These are phyloP conservation scores for Dipteronia dyeriana DNA, from an alignment of 345 rosid genomes.

Conservation along the genomic window DNA sequence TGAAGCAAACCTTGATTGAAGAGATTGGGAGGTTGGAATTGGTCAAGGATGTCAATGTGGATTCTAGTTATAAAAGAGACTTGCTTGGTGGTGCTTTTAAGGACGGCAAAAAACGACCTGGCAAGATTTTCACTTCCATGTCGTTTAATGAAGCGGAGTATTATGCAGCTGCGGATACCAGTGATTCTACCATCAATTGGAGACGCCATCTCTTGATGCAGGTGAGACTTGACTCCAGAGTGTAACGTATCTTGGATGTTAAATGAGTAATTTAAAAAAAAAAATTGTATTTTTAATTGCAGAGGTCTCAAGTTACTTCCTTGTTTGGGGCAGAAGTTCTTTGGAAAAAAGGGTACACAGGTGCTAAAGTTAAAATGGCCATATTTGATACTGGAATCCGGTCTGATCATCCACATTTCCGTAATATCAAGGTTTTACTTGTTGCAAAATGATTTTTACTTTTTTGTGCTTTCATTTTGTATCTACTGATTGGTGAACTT, in stretches of 20 bases:
- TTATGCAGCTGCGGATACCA: constrained; percentile 32
- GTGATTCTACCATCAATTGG: constrained; percentile 74
- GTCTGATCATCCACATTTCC: constrained; percentile 91
- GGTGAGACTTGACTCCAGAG: constrained; percentile 33
- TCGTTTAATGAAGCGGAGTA: constrained; percentile 66
- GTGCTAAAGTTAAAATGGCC: constrained; percentile 96
- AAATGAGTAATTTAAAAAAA: not conserved
- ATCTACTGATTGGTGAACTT: not conserved
- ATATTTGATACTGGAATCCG: constrained; percentile 98
- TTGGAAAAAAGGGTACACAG: constrained; percentile 90
- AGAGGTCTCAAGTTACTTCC: constrained; percentile 93
- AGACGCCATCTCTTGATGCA: constrained; percentile 68
- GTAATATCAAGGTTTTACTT: constrained; percentile 77
- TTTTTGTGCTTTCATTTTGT: too few relatives aligned
- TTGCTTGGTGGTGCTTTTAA: constrained; percentile 61
- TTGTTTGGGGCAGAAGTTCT: constrained; percentile 91
- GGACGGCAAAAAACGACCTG: constrained; percentile 76
- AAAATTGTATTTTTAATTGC: constrained; percentile 16
- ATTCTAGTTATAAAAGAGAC: constrained; percentile 63
- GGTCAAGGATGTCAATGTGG: constrained; percentile 84
- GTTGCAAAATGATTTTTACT: not conserved
- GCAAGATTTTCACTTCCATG: constrained; percentile 84
- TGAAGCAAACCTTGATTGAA: constrained; percentile 44
- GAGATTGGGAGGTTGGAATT: constrained; percentile 59
- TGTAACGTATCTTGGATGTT: not conserved